These are phyloP conservation scores for Penstemon newberryi DNA, from an alignment of 257 asterid genomes.

Conservation along the genomic window DNA sequence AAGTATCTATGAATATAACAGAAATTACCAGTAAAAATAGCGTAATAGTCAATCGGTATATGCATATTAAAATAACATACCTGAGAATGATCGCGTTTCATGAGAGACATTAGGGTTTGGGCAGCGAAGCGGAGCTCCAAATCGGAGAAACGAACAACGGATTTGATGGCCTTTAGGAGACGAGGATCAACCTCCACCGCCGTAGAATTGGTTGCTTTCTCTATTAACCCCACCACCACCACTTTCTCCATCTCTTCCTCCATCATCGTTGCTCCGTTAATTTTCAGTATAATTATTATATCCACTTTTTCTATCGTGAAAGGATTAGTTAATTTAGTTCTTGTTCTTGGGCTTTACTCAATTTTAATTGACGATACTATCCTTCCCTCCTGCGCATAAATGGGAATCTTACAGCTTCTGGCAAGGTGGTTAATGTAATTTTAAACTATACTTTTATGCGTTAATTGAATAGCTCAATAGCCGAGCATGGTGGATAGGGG, in stretches of 20 bases:
- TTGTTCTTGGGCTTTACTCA: not conserved
- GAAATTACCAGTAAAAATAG: not conserved
- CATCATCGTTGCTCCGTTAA: slow-evolving; percentile 27
- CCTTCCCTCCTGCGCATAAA: not conserved
- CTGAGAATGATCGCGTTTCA: slow-evolving; percentile 95
- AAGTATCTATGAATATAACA: not conserved
- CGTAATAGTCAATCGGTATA: not conserved
- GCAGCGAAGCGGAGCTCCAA: slow-evolving; percentile 75
- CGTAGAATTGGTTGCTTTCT: slow-evolving; percentile 71
- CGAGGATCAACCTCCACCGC: slow-evolving; percentile 78
- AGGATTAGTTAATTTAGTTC: too few relatives aligned
- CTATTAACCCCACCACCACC: slow-evolving; percentile 52
- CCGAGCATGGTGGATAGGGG: too few relatives aligned
- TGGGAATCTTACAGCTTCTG: too few relatives aligned
- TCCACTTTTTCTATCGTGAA: too few relatives aligned
- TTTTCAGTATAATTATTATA: too few relatives aligned
- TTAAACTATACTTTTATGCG: too few relatives aligned
- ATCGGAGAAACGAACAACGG: slow-evolving; percentile 71
- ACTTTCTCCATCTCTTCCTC: slow-evolving; percentile 39
- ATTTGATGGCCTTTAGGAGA: slow-evolving; percentile 83
- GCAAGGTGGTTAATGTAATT: slow-evolving; percentile 21
- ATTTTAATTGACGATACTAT: slow-evolving; percentile 20
- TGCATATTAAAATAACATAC: slow-evolving; percentile 25
- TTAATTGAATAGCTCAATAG: too few relatives aligned
- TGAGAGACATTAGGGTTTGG: slow-evolving; percentile 72